Evolutionary conservation across 768 basidiomycete genomes (phyloP), one percentile per base, ranked within the genome.

Genomic region (Paxillus involutus): DNA sequence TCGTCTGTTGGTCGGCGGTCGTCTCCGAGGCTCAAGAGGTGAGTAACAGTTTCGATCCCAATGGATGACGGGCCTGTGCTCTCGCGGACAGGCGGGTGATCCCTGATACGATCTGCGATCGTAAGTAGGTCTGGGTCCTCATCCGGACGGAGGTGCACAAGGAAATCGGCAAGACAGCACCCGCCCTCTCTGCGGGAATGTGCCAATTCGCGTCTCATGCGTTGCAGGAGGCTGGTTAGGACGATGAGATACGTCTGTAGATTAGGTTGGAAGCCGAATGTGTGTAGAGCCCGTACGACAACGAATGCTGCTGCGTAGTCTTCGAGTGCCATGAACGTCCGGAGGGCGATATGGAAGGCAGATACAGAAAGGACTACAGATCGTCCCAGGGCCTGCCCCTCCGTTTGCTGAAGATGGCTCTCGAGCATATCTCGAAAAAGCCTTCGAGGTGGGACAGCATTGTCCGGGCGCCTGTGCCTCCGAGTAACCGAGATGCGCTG

Each of bases 291-390:
- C 21, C 64, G 67, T 9, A 84, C 52, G 16, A 67, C 66, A 44
- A 78, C 60, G 56, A 73, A 73, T 1, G 79, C 80, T 1, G 71
- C 82, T 11, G 77, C 64, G 53, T 80, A 83, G 64, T 84, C 83
- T 3, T 68, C 66, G 10, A 65, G 59, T 0, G 62, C 63, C 50
- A 84, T 63, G 57, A 81, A 80, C 0, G 74, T 67, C n/a, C 74
- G 73, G 5, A 84, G 67, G 1, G 75, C 73, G 26, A 72, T 59
- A 57, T 75, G 75, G 36, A 83, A 61, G 1, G 78, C 64, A 32
- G 66, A 71, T 0, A 69, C 65, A 16, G 64, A 69, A 13, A 73
- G 44, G 8, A 69, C 49, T 8, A 72, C 62, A 0, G 69, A 68
- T 16, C 44, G 60, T 8, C 51, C 65, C 14, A 58, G 56, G 14